Evolutionary conservation across 148 eudicot genomes (phyloP).

Genomic region (Heliamphora exappendiculata): DNA sequence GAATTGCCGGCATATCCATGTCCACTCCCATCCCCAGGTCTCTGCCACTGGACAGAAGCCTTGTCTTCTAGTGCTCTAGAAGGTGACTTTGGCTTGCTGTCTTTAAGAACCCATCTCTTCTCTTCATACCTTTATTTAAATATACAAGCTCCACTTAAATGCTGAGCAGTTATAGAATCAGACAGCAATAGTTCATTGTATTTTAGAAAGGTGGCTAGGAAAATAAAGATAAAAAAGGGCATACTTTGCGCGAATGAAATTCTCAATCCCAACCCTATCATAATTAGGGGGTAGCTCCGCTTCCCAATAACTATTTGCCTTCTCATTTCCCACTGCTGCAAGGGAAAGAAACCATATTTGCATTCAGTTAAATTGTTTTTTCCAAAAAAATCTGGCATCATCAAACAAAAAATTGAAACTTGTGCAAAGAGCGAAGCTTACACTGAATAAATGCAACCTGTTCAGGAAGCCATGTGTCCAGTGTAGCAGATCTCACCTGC

Average conservation of each 20-base stretch:
- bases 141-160: background rate
- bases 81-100: conserved; percentile 55
- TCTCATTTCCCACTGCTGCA: conserved; percentile 92
- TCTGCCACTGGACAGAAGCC: conserved; percentile 45
- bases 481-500: conserved; percentile 99
- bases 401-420: conserved; percentile 5
- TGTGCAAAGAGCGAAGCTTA: conserved; percentile 31
- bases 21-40: conserved; percentile 53
- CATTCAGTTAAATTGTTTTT: background rate
- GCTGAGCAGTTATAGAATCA: background rate
- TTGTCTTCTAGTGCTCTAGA: conserved; percentile 49
- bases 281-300: conserved; percentile 96
- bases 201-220: background rate
- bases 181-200: background rate
- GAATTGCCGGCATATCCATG: conserved; percentile 36
- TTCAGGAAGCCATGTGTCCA: conserved; percentile 99
- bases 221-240: conserved; percentile 16
- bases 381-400: conserved; percentile 1
- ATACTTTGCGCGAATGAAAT: conserved; percentile 98
- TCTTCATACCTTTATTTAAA: conserved; percentile 69
- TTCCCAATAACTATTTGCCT: conserved; percentile 91
- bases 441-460: conserved; percentile 94
- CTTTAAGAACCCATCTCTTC: conserved; percentile 81
- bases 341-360: conserved; percentile 13
- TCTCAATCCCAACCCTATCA: conserved; percentile 97